Percentiles rank a stretch among this genome's conserved stretches.
phyloP scores from a whole-genome alignment of 106 monocot genomes.

The Chionographis japonica region DNA sequence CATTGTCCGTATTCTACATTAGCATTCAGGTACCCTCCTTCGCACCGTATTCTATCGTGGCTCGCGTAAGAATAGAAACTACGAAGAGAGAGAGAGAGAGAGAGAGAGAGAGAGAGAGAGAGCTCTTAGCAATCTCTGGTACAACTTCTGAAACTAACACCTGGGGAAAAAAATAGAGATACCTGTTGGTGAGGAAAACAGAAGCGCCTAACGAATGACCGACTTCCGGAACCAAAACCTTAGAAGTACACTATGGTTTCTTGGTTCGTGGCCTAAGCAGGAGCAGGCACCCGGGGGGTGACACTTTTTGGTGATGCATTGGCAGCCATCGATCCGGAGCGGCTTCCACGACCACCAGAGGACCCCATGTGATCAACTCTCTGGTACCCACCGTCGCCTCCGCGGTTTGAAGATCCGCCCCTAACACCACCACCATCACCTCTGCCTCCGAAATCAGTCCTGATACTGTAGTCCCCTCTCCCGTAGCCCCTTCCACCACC shows the following conservation, averaged over 20 bases:
- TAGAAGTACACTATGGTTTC: not conserved
- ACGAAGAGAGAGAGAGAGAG: too few relatives aligned
- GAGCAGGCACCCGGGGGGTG: constrained; percentile 15
- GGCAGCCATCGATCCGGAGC: constrained; percentile 13
- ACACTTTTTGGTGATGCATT: constrained; percentile 18
- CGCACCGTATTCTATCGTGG: too few relatives aligned
- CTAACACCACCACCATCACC: constrained; percentile 35
- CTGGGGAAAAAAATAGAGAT: too few relatives aligned
- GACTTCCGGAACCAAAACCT: not conserved
- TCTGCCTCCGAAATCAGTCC: constrained; percentile 36
- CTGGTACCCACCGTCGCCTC: constrained; percentile 38
- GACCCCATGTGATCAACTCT: constrained; percentile 42
- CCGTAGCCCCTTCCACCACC: constrained; percentile 50
- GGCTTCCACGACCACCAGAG: constrained; percentile 26
- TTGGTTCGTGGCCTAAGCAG: constrained; percentile 3
- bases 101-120: too few relatives aligned
- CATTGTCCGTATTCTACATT: not conserved
- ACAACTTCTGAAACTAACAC: too few relatives aligned
- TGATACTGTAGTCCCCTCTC: constrained; percentile 33
- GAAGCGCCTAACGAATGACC: not conserved
- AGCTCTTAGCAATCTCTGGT: too few relatives aligned
- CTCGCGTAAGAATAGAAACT: too few relatives aligned
- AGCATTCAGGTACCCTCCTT: too few relatives aligned
- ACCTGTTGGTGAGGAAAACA: too few relatives aligned
- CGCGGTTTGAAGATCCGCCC: constrained; percentile 22